phyloP scores from a whole-genome alignment of 768 basidiomycete species.

The Trametopsis cervina region DNA sequence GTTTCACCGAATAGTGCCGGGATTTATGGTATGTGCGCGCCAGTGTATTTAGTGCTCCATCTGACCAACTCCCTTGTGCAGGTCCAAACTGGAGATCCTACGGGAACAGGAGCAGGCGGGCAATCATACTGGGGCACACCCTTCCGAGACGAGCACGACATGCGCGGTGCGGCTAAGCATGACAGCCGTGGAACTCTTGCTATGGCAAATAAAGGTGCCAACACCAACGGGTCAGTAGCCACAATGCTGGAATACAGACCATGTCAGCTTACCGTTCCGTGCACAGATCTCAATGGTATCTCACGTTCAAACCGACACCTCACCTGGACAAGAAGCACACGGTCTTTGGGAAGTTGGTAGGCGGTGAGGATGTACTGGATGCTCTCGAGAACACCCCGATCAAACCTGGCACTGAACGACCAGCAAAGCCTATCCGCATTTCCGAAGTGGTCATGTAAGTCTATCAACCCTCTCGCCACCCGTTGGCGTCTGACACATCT shows the following conservation, averaged over 20 bases:
- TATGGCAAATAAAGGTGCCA: constrained; percentile 94
- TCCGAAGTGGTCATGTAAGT: constrained; percentile 82
- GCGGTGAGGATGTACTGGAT: constrained; percentile 86
- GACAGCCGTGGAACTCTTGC: constrained; percentile 79
- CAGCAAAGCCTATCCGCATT: constrained; percentile 79
- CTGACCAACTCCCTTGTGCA: constrained; percentile 22
- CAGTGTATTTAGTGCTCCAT: not conserved
- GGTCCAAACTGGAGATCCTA: constrained; percentile 98
- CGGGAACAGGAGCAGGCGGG: constrained; percentile 91
- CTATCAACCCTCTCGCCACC: not conserved
- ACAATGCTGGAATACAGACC: not conserved
- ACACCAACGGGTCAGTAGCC: constrained; percentile 71
- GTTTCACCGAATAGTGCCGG: constrained; percentile 91
- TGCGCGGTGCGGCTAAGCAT: constrained; percentile 84
- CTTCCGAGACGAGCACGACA: constrained; percentile 89
- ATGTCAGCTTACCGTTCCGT: not conserved
- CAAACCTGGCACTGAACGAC: constrained; percentile 82
- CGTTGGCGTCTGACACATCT: not conserved
- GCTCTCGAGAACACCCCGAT: constrained; percentile 75
- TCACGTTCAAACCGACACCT: constrained; percentile 79
- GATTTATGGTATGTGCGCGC: constrained; percentile 69
- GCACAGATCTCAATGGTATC: constrained; percentile 82
- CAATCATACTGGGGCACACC: constrained; percentile 92
- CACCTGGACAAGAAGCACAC: constrained; percentile 93
- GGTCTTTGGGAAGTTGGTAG: constrained; percentile 95